phyloP scores from a whole-genome alignment of 805 yeast species.

The Monosporozyma yasuniensis region DNA sequence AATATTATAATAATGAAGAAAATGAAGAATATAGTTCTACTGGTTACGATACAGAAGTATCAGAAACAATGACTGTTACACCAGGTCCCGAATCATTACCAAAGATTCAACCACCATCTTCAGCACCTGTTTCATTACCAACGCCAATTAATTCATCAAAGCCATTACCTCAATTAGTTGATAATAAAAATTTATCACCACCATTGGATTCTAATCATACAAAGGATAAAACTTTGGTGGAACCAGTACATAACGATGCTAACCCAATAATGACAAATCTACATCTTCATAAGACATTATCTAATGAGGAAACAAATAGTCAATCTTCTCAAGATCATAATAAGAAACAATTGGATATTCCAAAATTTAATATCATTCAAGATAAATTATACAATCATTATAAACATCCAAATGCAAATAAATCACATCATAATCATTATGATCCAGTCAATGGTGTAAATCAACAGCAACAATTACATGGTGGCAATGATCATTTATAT shows the following conservation, averaged over 20 bases:
- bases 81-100: constrained; percentile 11
- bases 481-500: not conserved
- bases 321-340: not conserved
- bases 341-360: constrained; percentile 8
- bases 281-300: not conserved
- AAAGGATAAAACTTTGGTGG: not conserved
- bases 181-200: constrained; percentile 4
- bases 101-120: constrained; percentile 19
- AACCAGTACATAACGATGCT: not conserved
- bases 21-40: constrained; percentile 3
- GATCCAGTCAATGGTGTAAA: not conserved
- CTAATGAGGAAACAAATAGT: not conserved
- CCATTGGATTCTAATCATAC: not conserved
- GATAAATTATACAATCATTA: constrained; percentile 4
- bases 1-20: constrained; percentile 37
- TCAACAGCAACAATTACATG: not conserved
- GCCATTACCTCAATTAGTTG: constrained; percentile 14
- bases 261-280: not conserved
- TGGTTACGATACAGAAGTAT: constrained; percentile 30
- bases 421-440: not conserved
- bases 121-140: constrained; percentile 28
- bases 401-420: constrained; percentile 1
- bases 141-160: constrained; percentile 21
- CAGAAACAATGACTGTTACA: constrained; percentile 4
- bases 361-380: constrained; percentile 6